These are phyloP conservation scores for Botrytis porri DNA, from an alignment of 2,329 filamentous ascomycete species.

Conservation along the genomic window DNA sequence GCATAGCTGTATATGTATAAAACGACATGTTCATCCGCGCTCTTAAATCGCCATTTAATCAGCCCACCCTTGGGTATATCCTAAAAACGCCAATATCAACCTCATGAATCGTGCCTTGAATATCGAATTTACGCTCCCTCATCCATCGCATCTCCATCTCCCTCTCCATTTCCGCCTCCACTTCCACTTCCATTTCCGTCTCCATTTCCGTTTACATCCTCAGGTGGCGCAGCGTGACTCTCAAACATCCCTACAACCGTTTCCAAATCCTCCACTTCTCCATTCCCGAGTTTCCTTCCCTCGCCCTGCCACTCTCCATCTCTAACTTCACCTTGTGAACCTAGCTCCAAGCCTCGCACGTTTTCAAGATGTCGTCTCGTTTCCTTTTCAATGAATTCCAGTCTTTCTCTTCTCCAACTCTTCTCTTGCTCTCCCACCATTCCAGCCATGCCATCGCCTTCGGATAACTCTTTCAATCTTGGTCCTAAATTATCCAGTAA, in stretches of 20 bases:
- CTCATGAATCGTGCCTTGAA: background rate
- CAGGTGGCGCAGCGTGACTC: conserved; percentile 21
- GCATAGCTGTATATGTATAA: background rate
- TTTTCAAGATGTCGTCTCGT: conserved; percentile 73
- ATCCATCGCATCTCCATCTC: conserved; percentile 31
- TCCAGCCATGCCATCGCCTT: conserved; percentile 41
- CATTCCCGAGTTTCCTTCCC: conserved; percentile 48
- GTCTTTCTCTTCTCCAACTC: conserved; percentile 66
- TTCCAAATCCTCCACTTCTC: conserved; percentile 58
- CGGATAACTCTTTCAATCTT: conserved; percentile 51
- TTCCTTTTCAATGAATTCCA: conserved; percentile 80
- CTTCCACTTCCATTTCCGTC: no score
- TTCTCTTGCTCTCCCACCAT: conserved; percentile 43
- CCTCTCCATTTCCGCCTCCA: background rate
- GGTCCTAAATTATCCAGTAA: conserved; percentile 67
- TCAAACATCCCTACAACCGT: conserved; percentile 47
- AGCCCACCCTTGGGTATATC: conserved; percentile 12
- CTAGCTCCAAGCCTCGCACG: conserved; percentile 64
- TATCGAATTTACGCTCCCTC: conserved; percentile 16
- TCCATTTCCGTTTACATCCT: conserved; percentile 23
- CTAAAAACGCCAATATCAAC: conserved; percentile 17
- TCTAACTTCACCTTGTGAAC: conserved; percentile 57
- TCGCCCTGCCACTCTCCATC: conserved; percentile 63
- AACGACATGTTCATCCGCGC: background rate
- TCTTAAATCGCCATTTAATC: background rate